Evolutionary conservation across 148 eudicot genomes (phyloP).

Genomic region (Rhododendron ovatum): DNA sequence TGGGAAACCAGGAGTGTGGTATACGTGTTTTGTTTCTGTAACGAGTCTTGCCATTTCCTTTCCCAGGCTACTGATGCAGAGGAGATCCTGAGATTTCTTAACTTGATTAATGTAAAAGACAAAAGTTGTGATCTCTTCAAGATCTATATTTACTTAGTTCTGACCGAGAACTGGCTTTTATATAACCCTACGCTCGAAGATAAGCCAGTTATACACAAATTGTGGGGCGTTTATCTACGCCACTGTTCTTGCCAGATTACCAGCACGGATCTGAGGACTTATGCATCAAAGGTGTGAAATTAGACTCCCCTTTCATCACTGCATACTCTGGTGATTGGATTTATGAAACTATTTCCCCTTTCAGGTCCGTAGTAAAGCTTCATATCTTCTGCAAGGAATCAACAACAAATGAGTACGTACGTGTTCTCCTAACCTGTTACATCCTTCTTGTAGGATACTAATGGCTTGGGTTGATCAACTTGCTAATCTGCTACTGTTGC

Average conservation of each 20-base stretch:
- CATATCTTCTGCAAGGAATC: slow-evolving; percentile 69
- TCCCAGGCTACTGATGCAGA: slow-evolving; percentile 49
- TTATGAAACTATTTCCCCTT: neutral
- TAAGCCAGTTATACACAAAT: slow-evolving; percentile 25
- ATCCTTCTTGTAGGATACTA: neutral
- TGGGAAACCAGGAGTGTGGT: neutral
- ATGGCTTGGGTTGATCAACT: neutral
- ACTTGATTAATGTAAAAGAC: slow-evolving; percentile 57
- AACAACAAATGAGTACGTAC: slow-evolving; percentile 21
- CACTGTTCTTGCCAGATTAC: slow-evolving; percentile 70
- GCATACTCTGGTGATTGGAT: neutral
- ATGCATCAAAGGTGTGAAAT: slow-evolving; percentile 66
- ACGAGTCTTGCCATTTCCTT: neutral
- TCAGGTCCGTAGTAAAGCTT: slow-evolving; percentile 88
- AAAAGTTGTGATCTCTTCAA: slow-evolving; percentile 63
- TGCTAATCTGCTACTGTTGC: neutral
- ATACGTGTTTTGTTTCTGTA: neutral
- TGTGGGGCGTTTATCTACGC: slow-evolving; percentile 57
- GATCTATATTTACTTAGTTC: slow-evolving; percentile 59
- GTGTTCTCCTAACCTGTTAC: neutral
- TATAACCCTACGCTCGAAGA: slow-evolving; percentile 22
- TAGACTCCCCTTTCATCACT: slow-evolving; percentile 1
- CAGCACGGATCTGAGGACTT: slow-evolving; percentile 78
- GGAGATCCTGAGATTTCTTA: slow-evolving; percentile 44
- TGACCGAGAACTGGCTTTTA: slow-evolving; percentile 68